phyloP scores from a whole-genome alignment of 2,329 filamentous ascomycete species.

The Penicillium griseofulvum region DNA sequence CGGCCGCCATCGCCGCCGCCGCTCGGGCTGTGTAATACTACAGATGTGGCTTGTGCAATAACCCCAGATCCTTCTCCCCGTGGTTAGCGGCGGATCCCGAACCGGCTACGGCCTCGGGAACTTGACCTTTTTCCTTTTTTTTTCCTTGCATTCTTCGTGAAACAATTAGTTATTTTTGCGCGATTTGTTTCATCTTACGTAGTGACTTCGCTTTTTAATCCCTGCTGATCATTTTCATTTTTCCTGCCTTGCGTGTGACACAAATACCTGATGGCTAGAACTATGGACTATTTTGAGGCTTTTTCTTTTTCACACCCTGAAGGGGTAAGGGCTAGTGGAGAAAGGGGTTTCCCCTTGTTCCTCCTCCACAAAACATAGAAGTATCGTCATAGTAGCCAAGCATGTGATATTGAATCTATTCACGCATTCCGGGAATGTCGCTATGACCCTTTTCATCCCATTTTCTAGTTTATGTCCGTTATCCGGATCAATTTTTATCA shows the following conservation, averaged over 20 bases:
- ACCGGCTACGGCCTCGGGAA: slow-evolving; percentile 21
- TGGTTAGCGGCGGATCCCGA: slow-evolving; percentile 26
- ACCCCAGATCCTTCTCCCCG: slow-evolving; percentile 26
- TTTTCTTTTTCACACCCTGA: slow-evolving; percentile 11
- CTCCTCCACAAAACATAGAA: slow-evolving; percentile 11
- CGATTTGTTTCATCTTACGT: slow-evolving; percentile 18
- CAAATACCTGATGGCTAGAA: slow-evolving; percentile 6
- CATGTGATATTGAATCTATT: slow-evolving; percentile 4
- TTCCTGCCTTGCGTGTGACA: slow-evolving; percentile 15
- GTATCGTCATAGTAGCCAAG: background rate
- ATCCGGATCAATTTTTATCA: slow-evolving; percentile 22
- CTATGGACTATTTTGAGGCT: slow-evolving; percentile 8
- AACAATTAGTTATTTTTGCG: slow-evolving; percentile 15
- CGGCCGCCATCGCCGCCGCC: slow-evolving; percentile 2
- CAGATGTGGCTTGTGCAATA: slow-evolving; percentile 1
- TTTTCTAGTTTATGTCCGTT: slow-evolving; percentile 7
- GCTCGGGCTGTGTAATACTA: background rate
- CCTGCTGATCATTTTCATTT: slow-evolving; percentile 13
- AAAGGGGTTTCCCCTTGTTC: slow-evolving; percentile 9
- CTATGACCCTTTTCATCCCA: slow-evolving; percentile 3
- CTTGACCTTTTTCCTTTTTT: slow-evolving; percentile 3
- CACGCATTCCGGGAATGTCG: slow-evolving; percentile 1
- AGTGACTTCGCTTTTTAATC: slow-evolving; percentile 3
- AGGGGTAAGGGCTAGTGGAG: slow-evolving; percentile 18
- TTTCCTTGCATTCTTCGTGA: background rate